A percentile compares a stretch with the other conserved stretches of the same genome.
Evolutionary conservation across 305 asterid species (phyloP).

Genomic region (Fraxinus albicans): DNA sequence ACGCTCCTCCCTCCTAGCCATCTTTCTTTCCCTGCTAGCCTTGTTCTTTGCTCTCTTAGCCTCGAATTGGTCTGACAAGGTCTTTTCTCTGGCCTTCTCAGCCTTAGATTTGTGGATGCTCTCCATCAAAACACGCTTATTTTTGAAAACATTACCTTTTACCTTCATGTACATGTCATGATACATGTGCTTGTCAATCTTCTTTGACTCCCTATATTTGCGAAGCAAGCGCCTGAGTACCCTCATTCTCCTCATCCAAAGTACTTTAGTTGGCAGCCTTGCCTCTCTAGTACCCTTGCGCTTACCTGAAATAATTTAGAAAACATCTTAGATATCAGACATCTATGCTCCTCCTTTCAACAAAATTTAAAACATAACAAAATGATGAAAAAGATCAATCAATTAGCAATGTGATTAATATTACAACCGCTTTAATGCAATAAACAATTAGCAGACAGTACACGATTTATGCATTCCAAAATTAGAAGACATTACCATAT

Average conservation of each 20-base stretch:
- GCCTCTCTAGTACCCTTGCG: constrained; percentile 97
- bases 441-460: neutral
- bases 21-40: constrained; percentile 90
- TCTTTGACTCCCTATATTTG: constrained; percentile 82
- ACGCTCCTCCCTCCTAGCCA: constrained; percentile 79
- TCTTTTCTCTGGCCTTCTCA: constrained; percentile 88
- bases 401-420: neutral
- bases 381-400: neutral
- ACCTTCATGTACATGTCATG: constrained; percentile 98
- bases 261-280: constrained; percentile 83
- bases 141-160: constrained; percentile 87
- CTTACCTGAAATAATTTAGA: constrained; percentile 49
- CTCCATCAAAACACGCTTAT: constrained; percentile 84
- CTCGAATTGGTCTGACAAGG: constrained; percentile 81
- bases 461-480: neutral
- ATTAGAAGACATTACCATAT: constrained; percentile 34
- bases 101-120: constrained; percentile 84
- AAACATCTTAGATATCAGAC: neutral
- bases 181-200: constrained; percentile 93
- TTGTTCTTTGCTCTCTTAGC: constrained; percentile 92
- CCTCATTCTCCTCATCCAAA: constrained; percentile 95
- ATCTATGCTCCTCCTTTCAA: neutral
- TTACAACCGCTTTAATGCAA: neutral
- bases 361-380: neutral
- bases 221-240: constrained; percentile 90